Conservation (phyloP, 164 flowering plant genomes). For the Aristolochia californica region DNA sequence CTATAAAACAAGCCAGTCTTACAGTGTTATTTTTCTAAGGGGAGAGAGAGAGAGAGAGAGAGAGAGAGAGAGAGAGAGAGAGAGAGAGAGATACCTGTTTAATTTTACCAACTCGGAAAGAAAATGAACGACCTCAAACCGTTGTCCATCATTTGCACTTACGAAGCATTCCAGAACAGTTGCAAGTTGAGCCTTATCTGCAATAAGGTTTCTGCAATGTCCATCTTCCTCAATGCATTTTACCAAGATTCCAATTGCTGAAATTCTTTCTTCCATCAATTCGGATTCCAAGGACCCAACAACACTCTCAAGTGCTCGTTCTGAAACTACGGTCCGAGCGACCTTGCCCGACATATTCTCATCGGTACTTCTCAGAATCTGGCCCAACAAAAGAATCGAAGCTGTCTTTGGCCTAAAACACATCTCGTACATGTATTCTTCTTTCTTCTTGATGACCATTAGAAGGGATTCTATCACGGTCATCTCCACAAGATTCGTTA, state of each 20-base stretch:
- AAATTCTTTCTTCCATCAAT: constrained; percentile 41
- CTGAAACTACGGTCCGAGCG: constrained; percentile 26
- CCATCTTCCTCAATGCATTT: constrained; percentile 64
- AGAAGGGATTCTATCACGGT: constrained; percentile 49
- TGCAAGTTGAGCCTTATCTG: constrained; percentile 52
- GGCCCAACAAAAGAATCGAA: constrained; percentile 39
- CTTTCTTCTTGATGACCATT: constrained; percentile 27
- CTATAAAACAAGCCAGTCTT: constrained; percentile 34
- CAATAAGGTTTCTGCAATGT: constrained; percentile 48
- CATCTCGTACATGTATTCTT: constrained; percentile 30
- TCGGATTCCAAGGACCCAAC: constrained; percentile 42
- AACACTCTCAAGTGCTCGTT: constrained; percentile 30
- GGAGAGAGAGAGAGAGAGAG: not conserved
- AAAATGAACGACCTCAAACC: constrained; percentile 48
- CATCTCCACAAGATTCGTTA: constrained; percentile 34
- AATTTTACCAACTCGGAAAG: constrained; percentile 54
- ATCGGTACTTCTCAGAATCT: constrained; percentile 30
- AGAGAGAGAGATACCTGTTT: constrained; percentile 32
- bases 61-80: not conserved
- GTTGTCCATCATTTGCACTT: constrained; percentile 38
- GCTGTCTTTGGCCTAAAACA: constrained; percentile 53
- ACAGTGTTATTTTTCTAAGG: too few relatives aligned
- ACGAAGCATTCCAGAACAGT: constrained; percentile 50
- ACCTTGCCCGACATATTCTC: constrained; percentile 18
- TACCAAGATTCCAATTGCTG: constrained; percentile 51